Percentiles rank a stretch among this genome's conserved stretches.
These are phyloP conservation scores for Suhomyces bribrorum DNA, from an alignment of 1,139 yeast genomes.

Conservation along the genomic window DNA sequence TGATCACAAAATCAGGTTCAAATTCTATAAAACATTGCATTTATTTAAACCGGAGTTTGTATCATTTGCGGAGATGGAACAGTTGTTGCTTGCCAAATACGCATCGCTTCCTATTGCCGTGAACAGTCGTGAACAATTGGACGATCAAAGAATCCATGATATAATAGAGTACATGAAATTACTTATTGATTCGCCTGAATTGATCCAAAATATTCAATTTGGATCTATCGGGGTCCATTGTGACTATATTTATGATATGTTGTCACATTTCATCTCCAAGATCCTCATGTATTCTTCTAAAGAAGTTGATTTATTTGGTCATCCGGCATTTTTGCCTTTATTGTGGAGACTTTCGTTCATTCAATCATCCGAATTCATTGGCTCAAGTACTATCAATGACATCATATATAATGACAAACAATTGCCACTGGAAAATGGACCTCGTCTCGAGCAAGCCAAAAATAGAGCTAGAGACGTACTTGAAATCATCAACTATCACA, in stretches of 20 bases:
- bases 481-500: conserved; percentile 28
- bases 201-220: conserved; percentile 11
- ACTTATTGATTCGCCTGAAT: conserved; percentile 36
- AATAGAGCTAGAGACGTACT: conserved; percentile 35
- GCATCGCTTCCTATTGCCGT: conserved; percentile 20
- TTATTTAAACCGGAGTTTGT: conserved; percentile 33
- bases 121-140: conserved; percentile 15
- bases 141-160: conserved; percentile 28
- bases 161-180: conserved; percentile 33
- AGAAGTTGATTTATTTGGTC: conserved; percentile 24
- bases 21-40: conserved; percentile 43
- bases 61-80: conserved; percentile 26
- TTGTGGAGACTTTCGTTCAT: conserved; percentile 35
- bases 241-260: conserved; percentile 20
- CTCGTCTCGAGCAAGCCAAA: conserved; percentile 23
- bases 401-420: conserved; percentile 22
- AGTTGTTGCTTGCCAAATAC: conserved; percentile 32
- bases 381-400: conserved; percentile 29
- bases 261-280: conserved; percentile 31
- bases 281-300: conserved; percentile 28
- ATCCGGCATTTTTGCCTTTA: conserved; percentile 35
- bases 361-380: conserved; percentile 20
- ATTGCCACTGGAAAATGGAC: conserved; percentile 12
- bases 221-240: conserved; percentile 12
- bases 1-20: conserved; percentile 36